Base-by-base conservation (phyloP, 768 basidiomycete species). In the Tulasnella sp. region DNA sequence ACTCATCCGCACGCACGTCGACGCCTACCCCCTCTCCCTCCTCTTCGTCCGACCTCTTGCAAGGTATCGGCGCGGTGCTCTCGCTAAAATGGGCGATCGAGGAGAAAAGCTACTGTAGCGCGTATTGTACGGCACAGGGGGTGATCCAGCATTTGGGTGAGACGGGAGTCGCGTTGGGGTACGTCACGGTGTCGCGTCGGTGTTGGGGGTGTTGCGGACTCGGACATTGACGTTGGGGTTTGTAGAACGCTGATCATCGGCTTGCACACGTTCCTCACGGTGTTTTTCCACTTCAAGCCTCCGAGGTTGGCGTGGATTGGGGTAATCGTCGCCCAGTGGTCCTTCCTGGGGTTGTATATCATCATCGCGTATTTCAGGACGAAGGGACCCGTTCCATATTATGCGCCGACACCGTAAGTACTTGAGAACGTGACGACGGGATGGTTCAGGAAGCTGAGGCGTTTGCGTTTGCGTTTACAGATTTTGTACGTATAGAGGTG, bases 1-100 rank as follows among this genome's bases (percentile, higher is more conserved):
- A 14, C 72, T 67, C 26, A 73, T 73, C 26, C 72, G 72, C 12
- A 68, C 72, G 64, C 72, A 68, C 29, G 65, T 67, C 12, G 72
- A 73, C n/a, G 71, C 71, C 2, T 73, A 67, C 41, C n/a, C 68
- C 8, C 19, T 67, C 11, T 67, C 72, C 41, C 42, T 73, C 14
- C 22, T 68, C n/a, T 17, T 40, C 32, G 72, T n/a, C 66, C 12
- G 67, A 67, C 52, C 35, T 73, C 12, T 40, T 73, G 22, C 66
- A 73, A 35, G 66, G 37, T 3, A 67, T 67, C 11, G 72, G 64
- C 16, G 44, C 40, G 2, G 47, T 67, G 26, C 66, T 67, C 32
- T 35, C 72, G 12, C 19, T 47, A n/a, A 67, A 39, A 59, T 73
- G 66, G 64, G 37, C 65, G 5, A 17, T 73, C 3, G 44, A 67